A percentile compares a stretch with the other conserved stretches of the same genome.
phyloP scores from a whole-genome alignment of 345 rosid genomes.

The Eucalyptus sp. region DNA sequence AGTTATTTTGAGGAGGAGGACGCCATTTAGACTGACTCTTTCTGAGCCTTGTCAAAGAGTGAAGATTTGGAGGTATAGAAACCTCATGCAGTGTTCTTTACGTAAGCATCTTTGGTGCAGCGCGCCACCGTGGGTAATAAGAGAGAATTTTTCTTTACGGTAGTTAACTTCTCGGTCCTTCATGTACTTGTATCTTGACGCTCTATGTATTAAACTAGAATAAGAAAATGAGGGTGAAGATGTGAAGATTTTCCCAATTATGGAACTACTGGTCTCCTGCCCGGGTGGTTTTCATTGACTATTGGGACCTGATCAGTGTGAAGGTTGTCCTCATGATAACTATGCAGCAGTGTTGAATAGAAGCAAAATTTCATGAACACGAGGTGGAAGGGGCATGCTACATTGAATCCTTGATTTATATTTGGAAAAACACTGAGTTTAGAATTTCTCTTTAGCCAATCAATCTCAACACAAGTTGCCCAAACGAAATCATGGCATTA shows the following conservation, averaged over 20 bases:
- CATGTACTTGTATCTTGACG: background rate
- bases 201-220: background rate
- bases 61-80: background rate
- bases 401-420: background rate
- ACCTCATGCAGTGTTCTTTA: background rate
- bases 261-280: background rate
- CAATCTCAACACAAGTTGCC: background rate
- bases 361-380: background rate
- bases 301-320: background rate
- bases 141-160: background rate
- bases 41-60: background rate
- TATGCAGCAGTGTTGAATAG: background rate
- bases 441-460: background rate
- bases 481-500: background rate
- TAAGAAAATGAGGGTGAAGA: background rate
- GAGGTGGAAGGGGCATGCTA: background rate
- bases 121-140: background rate
- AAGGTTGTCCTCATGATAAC: background rate
- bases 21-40: background rate
- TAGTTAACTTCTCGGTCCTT: background rate
- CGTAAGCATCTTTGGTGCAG: background rate
- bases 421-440: background rate
- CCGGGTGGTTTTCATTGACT: background rate
- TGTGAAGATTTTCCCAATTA: background rate
- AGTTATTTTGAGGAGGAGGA: background rate